Conservation (phyloP, 176 grass and related monocot species). For the Zoysia japonica region DNA sequence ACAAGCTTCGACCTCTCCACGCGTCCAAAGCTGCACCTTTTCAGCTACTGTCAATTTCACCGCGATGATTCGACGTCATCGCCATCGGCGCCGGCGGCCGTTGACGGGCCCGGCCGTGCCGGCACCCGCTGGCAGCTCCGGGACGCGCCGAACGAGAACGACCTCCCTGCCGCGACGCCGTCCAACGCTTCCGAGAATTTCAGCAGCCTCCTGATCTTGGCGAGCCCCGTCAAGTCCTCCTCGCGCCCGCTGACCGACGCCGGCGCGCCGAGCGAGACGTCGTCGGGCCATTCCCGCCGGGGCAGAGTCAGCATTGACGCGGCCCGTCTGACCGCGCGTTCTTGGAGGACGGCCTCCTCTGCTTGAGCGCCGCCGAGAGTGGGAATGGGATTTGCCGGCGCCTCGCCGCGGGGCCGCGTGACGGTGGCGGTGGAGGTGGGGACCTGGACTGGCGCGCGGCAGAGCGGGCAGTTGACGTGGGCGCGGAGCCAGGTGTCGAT, state of each 20-base stretch:
- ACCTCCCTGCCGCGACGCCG: conserved; percentile 3
- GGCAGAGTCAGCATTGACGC: conserved; percentile 46
- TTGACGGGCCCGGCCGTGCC: conserved; percentile 11
- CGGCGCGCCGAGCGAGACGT: conserved; percentile 7
- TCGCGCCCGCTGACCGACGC: conserved; percentile 38
- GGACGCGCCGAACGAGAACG: conserved; percentile 16
- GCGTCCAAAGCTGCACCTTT: conserved; percentile 8
- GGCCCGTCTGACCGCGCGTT: conserved; percentile 30
- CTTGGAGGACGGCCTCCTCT: not conserved
- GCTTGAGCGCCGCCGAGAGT: no score
- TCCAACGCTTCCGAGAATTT: conserved; percentile 26
- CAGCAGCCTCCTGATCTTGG: conserved; percentile 25
- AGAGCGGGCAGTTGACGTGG: conserved; percentile 82
- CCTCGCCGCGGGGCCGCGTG: not conserved
- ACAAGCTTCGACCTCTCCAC: not conserved
- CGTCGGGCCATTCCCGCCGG: conserved; percentile 29
- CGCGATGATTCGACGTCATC: conserved; percentile 25
- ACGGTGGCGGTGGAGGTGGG: not conserved
- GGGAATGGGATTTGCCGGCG: not conserved
- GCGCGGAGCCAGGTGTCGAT: conserved; percentile 86
- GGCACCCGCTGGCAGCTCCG: conserved; percentile 10
- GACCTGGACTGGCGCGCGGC: conserved; percentile 67
- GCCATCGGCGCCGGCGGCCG: not conserved
- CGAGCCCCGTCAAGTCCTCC: conserved; percentile 34
- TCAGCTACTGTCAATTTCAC: not conserved